These are phyloP conservation scores for Closterium sp. DNA, from an alignment of 139 green algal species.

Conservation along the genomic window DNA sequence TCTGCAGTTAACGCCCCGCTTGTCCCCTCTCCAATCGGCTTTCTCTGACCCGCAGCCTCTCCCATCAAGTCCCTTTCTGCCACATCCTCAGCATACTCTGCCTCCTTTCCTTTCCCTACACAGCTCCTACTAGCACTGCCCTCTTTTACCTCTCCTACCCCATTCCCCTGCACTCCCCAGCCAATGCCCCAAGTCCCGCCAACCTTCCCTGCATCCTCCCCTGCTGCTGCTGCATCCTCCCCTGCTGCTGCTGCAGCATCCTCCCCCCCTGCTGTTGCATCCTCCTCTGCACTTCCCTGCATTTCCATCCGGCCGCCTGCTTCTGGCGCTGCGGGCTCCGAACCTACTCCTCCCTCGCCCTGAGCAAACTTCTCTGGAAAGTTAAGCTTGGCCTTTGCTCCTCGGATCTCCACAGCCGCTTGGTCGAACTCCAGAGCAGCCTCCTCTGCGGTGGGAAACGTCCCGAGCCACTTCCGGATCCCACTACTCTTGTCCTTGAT, in stretches of 20 bases:
- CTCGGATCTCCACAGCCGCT: background rate
- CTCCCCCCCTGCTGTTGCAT: background rate
- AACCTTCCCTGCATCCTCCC: background rate
- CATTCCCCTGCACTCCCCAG: background rate
- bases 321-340: background rate
- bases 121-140: background rate
- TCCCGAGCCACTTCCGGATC: background rate
- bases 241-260: background rate
- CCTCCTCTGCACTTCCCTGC: background rate
- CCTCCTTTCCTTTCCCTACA: background rate
- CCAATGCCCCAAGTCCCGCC: background rate
- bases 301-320: too few relatives aligned
- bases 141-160: background rate
- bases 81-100: background rate
- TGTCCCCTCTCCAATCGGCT: background rate
- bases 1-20: background rate
- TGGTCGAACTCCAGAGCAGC: background rate
- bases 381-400: background rate
- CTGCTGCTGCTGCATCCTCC: conserved; percentile 1
- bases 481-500: background rate
- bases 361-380: background rate
- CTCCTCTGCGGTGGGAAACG: background rate
- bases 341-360: background rate
- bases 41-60: background rate
- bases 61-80: background rate